Percentiles rank a stretch among this genome's conserved stretches.
Evolutionary conservation across 345 rosid species (phyloP).

Genomic region (Laguncularia racemosa): DNA sequence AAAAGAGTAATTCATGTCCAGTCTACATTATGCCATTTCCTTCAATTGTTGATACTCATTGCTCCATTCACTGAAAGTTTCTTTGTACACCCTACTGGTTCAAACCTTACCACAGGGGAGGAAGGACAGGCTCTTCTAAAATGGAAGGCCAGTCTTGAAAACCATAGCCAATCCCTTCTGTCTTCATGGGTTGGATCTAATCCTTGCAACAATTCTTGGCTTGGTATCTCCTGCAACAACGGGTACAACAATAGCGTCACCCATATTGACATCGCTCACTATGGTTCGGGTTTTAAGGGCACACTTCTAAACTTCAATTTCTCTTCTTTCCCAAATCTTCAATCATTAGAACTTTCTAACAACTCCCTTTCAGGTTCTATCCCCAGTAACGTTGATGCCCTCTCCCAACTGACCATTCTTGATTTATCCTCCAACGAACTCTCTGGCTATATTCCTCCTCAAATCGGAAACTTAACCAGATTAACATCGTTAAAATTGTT

Average conservation of each 20-base stretch:
- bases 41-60: too few species aligned
- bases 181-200: neutral
- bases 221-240: neutral
- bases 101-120: neutral
- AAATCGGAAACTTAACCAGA: too few species aligned
- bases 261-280: neutral
- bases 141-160: constrained; percentile 5
- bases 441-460: too few species aligned
- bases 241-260: neutral
- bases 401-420: neutral
- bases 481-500: too few species aligned
- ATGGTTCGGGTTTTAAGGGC: neutral
- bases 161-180: neutral
- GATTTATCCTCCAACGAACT: neutral
- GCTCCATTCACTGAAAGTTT: too few species aligned
- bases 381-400: neutral
- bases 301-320: constrained; percentile 6
- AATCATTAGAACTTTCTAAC: neutral
- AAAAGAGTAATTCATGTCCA: too few species aligned
- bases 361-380: constrained; percentile 1
- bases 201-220: constrained; percentile 1
- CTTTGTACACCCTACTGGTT: too few species aligned
- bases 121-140: constrained; percentile 3
- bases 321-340: constrained; percentile 1
- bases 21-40: too few species aligned